Evolutionary conservation across 441 rosid species (phyloP).

Genomic region (Adansonia rubrostipa): DNA sequence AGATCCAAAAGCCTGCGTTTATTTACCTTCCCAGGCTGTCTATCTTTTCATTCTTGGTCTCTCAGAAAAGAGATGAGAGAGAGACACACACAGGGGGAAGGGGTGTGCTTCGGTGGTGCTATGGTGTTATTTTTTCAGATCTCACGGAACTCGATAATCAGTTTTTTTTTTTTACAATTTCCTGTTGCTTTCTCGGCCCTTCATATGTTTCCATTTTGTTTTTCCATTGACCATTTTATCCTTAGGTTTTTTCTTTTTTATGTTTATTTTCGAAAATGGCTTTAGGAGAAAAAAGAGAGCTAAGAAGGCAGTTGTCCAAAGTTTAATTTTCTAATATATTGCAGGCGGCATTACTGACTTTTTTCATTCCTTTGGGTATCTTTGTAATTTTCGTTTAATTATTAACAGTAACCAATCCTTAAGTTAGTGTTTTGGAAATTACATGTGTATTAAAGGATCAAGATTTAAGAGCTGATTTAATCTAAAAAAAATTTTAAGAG

Average conservation of each 20-base stretch:
- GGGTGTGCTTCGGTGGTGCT: constrained; percentile 4
- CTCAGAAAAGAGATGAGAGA: background rate
- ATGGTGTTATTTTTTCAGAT: constrained; percentile 50
- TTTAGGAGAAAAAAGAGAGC: constrained; percentile 38
- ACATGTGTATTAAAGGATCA: background rate
- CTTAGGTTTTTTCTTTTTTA: constrained; percentile 24
- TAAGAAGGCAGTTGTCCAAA: constrained; percentile 43
- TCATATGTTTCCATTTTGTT: constrained; percentile 51
- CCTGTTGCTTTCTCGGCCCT: constrained; percentile 69
- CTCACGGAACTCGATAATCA: constrained; percentile 79
- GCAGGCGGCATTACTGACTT: background rate
- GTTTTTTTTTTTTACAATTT: constrained; percentile 35
- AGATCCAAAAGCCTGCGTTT: constrained; percentile 25
- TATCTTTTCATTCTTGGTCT: background rate
- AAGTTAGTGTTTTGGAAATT: background rate
- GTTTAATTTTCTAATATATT: background rate
- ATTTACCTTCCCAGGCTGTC: background rate
- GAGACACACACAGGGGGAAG: background rate
- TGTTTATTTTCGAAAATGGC: constrained; percentile 26
- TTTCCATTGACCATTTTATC: constrained; percentile 30
- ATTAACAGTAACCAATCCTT: too few relatives aligned
- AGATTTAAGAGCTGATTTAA: background rate
- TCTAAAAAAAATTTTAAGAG: too few relatives aligned
- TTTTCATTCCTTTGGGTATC: background rate
- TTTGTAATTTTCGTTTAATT: too few relatives aligned